Percentiles rank a stretch among this genome's conserved stretches.
Evolutionary conservation across 768 basidiomycete genomes (phyloP).

Genomic region (Rhizopogon roseolus): DNA sequence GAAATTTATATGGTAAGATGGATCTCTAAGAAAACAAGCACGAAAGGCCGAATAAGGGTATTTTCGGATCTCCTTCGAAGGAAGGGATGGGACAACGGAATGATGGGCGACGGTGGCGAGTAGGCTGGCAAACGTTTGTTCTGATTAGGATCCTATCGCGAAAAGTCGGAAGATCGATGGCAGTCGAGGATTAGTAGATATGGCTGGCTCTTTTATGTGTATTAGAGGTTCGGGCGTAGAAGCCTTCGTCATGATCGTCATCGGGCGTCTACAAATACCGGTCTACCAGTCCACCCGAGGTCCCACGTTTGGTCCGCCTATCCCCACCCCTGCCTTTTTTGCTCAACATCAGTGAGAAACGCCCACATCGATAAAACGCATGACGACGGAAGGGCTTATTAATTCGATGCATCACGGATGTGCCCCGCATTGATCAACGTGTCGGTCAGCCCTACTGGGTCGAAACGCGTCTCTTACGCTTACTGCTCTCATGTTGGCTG

Average conservation of each 20-base stretch:
- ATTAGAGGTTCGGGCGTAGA: no score
- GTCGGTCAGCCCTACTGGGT: no score
- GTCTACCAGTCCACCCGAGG: neutral
- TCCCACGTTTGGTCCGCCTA: neutral
- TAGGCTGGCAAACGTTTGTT: constrained; percentile 7
- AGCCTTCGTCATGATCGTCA: no score
- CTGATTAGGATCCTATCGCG: neutral
- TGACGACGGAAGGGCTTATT: neutral
- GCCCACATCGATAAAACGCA: neutral
- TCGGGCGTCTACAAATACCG: neutral
- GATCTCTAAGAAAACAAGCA: constrained; percentile 16
- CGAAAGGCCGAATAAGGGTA: constrained; percentile 23
- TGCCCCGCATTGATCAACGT: neutral
- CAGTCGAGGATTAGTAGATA: neutral
- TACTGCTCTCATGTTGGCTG: no score
- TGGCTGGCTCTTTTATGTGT: no score
- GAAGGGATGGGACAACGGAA: neutral
- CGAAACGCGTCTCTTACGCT: no score
- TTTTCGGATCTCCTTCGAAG: constrained; percentile 27
- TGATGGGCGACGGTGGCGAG: constrained; percentile 2
- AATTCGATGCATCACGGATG: neutral
- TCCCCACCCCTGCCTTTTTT: neutral
- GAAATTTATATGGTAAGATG: constrained; percentile 22
- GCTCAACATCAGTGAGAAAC: constrained; percentile 1
- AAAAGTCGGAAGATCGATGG: neutral